Conservation (phyloP, 1,284 basidiomycete species). For the Fistulinella cinereoalba region DNA sequence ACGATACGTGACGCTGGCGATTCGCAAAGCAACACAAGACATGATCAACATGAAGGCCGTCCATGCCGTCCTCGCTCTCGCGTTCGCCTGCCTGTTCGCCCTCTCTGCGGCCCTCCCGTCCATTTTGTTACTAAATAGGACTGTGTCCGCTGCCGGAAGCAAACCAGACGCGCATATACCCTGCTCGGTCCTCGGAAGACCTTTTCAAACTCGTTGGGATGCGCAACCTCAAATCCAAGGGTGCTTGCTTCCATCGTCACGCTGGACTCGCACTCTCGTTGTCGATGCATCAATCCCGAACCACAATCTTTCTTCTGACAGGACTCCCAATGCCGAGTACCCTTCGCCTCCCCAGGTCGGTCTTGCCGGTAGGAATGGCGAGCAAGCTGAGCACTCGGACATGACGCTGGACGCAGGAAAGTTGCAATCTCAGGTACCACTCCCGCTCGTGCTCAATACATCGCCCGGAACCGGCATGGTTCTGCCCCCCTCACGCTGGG, state of each 20-base stretch:
- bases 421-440: background rate
- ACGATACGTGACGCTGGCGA: background rate
- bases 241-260: background rate
- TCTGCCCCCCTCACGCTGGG: background rate
- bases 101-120: slow-evolving; percentile 7
- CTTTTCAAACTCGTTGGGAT: slow-evolving; percentile 8
- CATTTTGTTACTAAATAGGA: background rate
- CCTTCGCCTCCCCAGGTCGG: no score
- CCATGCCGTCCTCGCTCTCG: slow-evolving; percentile 1
- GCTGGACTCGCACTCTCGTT: background rate
- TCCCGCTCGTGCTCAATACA: background rate
- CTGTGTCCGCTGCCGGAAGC: background rate
- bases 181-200: slow-evolving; percentile 19
- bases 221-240: background rate
- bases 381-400: no score
- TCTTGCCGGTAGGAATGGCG: no score
- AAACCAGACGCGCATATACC: slow-evolving; percentile 7
- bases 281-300: background rate
- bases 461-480: background rate
- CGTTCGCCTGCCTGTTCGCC: slow-evolving; percentile 10
- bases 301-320: no score
- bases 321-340: no score
- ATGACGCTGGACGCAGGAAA: no score
- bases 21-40: background rate
- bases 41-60: slow-evolving; percentile 6